A percentile compares a stretch with the other conserved stretches of the same genome.
These are phyloP conservation scores for Chlorencoelia australis DNA, from an alignment of 2,329 filamentous ascomycete genomes.

Conservation along the genomic window DNA sequence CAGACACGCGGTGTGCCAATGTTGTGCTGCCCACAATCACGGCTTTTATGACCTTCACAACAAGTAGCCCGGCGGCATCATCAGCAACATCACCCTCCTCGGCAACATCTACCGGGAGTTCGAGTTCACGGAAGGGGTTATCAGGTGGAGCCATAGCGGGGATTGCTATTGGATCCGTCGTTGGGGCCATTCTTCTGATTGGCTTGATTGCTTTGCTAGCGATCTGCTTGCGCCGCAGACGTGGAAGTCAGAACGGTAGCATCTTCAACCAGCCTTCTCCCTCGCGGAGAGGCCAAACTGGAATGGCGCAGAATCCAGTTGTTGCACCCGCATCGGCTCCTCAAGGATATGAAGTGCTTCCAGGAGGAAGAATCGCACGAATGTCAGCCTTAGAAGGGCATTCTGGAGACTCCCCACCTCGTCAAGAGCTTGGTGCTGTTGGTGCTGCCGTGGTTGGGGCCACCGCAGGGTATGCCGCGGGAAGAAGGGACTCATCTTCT, in stretches of 20 bases:
- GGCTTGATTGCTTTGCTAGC: slow-evolving; percentile 53
- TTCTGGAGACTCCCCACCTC: slow-evolving; percentile 46
- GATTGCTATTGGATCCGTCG: slow-evolving; percentile 72
- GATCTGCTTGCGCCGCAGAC: slow-evolving; percentile 39
- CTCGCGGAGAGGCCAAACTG: slow-evolving; percentile 38
- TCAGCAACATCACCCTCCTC: slow-evolving; percentile 24
- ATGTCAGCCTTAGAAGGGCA: slow-evolving; percentile 89
- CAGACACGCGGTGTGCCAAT: slow-evolving; percentile 60
- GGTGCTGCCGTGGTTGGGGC: slow-evolving; percentile 28
- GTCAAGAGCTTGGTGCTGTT: slow-evolving; percentile 5
- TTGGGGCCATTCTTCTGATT: slow-evolving; percentile 59
- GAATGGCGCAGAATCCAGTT: slow-evolving; percentile 33
- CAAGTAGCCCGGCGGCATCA: slow-evolving; percentile 38
- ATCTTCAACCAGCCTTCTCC: slow-evolving; percentile 88
- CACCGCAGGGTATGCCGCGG: slow-evolving; percentile 38
- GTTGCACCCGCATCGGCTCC: slow-evolving; percentile 27
- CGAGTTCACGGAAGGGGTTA: slow-evolving; percentile 36
- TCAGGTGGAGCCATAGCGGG: slow-evolving; percentile 87
- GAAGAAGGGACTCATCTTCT: slow-evolving; percentile 46
- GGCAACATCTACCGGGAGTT: slow-evolving; percentile 9
- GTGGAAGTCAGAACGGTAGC: slow-evolving; percentile 54
- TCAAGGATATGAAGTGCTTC: slow-evolving; percentile 61
- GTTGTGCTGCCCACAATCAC: slow-evolving; percentile 72
- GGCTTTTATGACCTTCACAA: slow-evolving; percentile 54
- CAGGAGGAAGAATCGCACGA: slow-evolving; percentile 81